Conservation (phyloP, 2,329 filamentous ascomycete species). For the Colletotrichum theobromicola region DNA sequence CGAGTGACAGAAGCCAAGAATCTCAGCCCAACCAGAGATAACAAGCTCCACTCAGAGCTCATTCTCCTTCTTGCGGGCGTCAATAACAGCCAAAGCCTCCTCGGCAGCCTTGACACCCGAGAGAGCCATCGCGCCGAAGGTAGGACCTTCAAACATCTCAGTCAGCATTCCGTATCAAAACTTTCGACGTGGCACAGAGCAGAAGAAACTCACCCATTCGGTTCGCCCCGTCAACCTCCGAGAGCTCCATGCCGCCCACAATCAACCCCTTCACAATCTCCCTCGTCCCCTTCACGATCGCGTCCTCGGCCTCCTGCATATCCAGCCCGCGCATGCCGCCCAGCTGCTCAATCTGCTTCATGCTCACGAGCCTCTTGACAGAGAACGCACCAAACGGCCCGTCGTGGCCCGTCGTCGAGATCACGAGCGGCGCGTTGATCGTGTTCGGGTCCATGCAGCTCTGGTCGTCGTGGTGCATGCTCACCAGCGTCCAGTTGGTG, state of each 20-base stretch:
- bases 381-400: slow-evolving; percentile 90
- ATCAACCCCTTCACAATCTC: slow-evolving; percentile 89
- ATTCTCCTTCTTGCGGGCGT: slow-evolving; percentile 79
- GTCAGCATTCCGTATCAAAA: not conserved
- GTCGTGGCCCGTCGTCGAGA: slow-evolving; percentile 91
- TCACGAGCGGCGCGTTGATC: slow-evolving; percentile 88
- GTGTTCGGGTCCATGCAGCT: slow-evolving; percentile 98
- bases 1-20: not conserved
- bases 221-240: slow-evolving; percentile 89
- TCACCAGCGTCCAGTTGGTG: slow-evolving; percentile 94
- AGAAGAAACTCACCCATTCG: slow-evolving; percentile 69
- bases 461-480: slow-evolving; percentile 87
- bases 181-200: not conserved
- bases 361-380: slow-evolving; percentile 89
- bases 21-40: not conserved
- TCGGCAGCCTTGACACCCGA: slow-evolving; percentile 91
- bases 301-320: slow-evolving; percentile 91
- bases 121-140: slow-evolving; percentile 86
- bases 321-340: slow-evolving; percentile 93
- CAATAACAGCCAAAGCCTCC: slow-evolving; percentile 80
- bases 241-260: slow-evolving; percentile 94
- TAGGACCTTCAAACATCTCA: not conserved
- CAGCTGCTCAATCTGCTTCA: slow-evolving; percentile 82
- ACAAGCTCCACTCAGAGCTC: slow-evolving; percentile 47
- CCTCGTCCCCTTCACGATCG: slow-evolving; percentile 89